phyloP scores from a whole-genome alignment of 2,329 filamentous ascomycete species.

The Coniochaeta hoffmannii region DNA sequence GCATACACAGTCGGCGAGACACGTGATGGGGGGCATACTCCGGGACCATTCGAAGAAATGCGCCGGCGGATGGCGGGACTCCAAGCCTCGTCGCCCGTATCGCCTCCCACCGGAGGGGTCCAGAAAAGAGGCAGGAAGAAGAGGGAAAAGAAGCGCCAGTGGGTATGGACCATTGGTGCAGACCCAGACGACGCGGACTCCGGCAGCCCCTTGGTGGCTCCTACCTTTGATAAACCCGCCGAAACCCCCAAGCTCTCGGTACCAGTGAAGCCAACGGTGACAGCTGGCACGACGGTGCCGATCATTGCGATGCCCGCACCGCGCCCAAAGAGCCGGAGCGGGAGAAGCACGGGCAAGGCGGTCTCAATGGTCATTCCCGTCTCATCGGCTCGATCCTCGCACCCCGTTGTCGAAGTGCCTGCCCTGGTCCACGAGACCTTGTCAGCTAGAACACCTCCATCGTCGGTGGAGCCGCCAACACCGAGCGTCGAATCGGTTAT shows the following conservation, averaged over 20 bases:
- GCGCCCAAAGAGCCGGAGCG: conserved; percentile 10
- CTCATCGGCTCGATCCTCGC: background rate
- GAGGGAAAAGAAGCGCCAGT: conserved; percentile 55
- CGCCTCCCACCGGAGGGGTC: conserved; percentile 30
- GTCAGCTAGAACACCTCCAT: background rate
- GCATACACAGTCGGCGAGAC: conserved; percentile 47
- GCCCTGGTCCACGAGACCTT: background rate
- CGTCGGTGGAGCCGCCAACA: conserved; percentile 26
- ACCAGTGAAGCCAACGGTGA: background rate
- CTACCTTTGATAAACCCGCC: conserved; percentile 10
- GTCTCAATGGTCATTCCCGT: conserved; percentile 5
- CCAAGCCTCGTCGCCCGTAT: conserved; percentile 31
- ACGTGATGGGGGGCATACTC: conserved; percentile 53
- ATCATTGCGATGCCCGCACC: conserved; percentile 16
- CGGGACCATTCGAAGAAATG: conserved; percentile 58
- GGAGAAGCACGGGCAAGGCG: conserved; percentile 2
- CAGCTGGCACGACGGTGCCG: conserved; percentile 7
- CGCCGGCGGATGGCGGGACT: conserved; percentile 46
- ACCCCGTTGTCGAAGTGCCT: conserved; percentile 3
- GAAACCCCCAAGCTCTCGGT: conserved; percentile 6
- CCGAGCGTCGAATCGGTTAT: conserved; percentile 31
- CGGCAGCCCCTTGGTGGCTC: conserved; percentile 11
- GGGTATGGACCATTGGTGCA: conserved; percentile 59
- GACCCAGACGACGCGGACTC: conserved; percentile 36
- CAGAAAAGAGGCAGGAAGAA: conserved; percentile 48